A percentile compares a stretch with the other conserved stretches of the same genome.
phyloP scores from a whole-genome alignment of 768 basidiomycete species.

The Glaciozyma martinii region DNA sequence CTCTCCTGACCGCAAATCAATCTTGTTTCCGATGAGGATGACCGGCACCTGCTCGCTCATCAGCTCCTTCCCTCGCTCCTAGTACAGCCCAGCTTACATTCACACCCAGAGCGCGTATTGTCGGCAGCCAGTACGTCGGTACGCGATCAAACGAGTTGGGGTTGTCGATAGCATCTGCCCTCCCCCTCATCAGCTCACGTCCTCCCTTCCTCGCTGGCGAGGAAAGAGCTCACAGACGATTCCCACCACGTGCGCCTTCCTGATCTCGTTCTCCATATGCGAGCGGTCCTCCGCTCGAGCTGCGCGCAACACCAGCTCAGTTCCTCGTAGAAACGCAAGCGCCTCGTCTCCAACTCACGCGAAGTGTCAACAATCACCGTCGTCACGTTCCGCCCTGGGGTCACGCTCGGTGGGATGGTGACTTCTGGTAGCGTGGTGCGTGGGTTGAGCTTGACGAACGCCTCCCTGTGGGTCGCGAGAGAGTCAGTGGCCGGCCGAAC shows the following conservation, averaged over 20 bases:
- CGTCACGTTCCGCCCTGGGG: constrained; percentile 84
- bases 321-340: neutral
- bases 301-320: constrained; percentile 38
- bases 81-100: constrained; percentile 53
- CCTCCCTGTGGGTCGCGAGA: constrained; percentile 9
- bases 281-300: constrained; percentile 75
- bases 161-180: constrained; percentile 67
- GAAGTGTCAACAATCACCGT: constrained; percentile 97
- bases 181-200: neutral
- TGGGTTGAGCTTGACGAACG: constrained; percentile 23
- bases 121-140: constrained; percentile 95
- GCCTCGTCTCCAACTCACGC: constrained; percentile 48
- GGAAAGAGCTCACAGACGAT: constrained; percentile 58
- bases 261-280: constrained; percentile 88
- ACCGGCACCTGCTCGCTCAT: constrained; percentile 64
- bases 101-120: constrained; percentile 87
- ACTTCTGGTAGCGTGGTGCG: constrained; percentile 80
- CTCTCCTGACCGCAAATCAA: constrained; percentile 83
- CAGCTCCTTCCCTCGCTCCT: too few species aligned
- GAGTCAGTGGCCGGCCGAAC: neutral
- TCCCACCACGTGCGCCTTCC: constrained; percentile 95
- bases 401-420: constrained; percentile 93
- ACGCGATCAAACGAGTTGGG: constrained; percentile 94
- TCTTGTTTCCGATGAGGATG: constrained; percentile 96
- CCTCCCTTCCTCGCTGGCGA: too few species aligned